Evolutionary conservation across 2,329 filamentous ascomycete genomes (phyloP).

Genomic region (Alternaria gansuensis): DNA sequence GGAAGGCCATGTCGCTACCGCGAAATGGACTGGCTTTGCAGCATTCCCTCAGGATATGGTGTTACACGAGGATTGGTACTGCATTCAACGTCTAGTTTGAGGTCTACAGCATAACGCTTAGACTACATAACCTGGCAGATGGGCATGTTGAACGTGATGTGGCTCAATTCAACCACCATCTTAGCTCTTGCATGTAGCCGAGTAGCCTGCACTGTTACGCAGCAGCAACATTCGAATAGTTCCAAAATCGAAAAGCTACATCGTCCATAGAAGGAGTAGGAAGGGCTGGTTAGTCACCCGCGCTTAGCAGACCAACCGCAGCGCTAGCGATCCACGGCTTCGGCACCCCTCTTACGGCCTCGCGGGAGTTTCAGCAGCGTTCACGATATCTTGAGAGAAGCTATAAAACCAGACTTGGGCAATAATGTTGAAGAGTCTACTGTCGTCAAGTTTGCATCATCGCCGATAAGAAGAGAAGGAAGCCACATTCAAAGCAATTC

Average conservation of each 20-base stretch:
- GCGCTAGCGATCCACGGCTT: conserved; percentile 12
- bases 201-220: neutral
- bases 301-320: conserved; percentile 9
- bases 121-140: neutral
- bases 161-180: neutral
- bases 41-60: neutral
- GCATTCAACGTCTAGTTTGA: neutral
- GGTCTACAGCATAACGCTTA: neutral
- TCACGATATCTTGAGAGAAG: neutral
- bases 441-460: neutral
- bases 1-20: neutral
- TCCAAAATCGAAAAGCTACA: too few relatives aligned
- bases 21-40: neutral
- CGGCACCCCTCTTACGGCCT: conserved; percentile 20
- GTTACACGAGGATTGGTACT: neutral
- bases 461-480: conserved; percentile 4
- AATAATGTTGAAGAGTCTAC: neutral
- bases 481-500: conserved; percentile 12
- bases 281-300: neutral
- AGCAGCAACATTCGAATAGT: too few relatives aligned
- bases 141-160: neutral
- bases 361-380: conserved; percentile 11
- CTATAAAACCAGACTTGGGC: neutral
- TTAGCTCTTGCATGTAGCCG: neutral
- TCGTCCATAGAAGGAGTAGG: neutral